Percentiles rank a stretch among this genome's conserved stretches.
phyloP scores from a whole-genome alignment of 164 flowering plant genomes.

The Macadamia tetraphylla region DNA sequence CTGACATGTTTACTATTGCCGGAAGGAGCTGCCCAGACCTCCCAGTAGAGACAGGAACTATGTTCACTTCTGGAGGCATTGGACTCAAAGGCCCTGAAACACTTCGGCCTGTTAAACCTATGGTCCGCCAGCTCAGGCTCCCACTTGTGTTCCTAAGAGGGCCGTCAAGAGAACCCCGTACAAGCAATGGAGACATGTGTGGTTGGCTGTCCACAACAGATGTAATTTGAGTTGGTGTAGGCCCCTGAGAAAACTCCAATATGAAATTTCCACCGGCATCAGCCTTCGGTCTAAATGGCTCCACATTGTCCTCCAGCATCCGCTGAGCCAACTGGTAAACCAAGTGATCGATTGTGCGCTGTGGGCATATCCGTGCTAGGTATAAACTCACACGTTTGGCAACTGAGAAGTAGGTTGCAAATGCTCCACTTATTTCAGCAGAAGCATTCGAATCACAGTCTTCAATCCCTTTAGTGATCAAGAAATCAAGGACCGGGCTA shows the following conservation, averaged over 20 bases:
- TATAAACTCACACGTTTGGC: constrained; percentile 97
- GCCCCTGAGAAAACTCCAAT: constrained; percentile 92
- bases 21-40: constrained; percentile 96
- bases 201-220: constrained; percentile 78
- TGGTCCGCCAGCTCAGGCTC: constrained; percentile 91
- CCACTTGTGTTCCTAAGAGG: constrained; percentile 91
- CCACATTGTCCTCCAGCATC: constrained; percentile 90
- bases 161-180: constrained; percentile 92
- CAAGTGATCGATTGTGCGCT: constrained; percentile 94
- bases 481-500: constrained; percentile 91
- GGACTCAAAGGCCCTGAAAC: constrained; percentile 92
- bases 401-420: constrained; percentile 96
- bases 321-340: constrained; percentile 89
- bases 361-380: constrained; percentile 94
- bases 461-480: constrained; percentile 95
- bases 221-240: constrained; percentile 62
- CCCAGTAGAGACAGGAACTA: constrained; percentile 68
- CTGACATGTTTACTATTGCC: constrained; percentile 87
- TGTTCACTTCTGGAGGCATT: constrained; percentile 83
- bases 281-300: constrained; percentile 57
- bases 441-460: constrained; percentile 99
- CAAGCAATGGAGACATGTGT: constrained; percentile 97
- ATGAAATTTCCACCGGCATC: constrained; percentile 56
- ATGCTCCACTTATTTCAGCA: constrained; percentile 96
- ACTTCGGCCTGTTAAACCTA: constrained; percentile 77